Percentiles rank a stretch among this genome's conserved stretches.
These are phyloP conservation scores for Monilinia fructicola DNA, from an alignment of 2,329 filamentous ascomycete species.

Conservation along the genomic window DNA sequence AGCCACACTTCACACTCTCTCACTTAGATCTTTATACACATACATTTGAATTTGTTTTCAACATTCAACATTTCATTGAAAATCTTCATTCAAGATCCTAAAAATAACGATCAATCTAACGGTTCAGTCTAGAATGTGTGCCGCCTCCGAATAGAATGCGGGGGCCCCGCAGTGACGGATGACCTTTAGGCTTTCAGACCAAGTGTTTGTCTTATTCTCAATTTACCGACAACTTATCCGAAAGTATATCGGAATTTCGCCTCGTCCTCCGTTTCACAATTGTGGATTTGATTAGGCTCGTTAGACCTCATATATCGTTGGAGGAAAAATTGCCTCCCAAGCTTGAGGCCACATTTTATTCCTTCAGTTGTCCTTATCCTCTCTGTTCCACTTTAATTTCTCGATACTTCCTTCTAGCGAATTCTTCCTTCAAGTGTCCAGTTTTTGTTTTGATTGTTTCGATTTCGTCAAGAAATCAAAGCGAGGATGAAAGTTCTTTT, in stretches of 20 bases:
- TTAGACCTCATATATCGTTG: neutral
- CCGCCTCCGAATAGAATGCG: neutral
- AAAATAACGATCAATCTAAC: neutral
- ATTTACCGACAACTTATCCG: slow-evolving; percentile 9
- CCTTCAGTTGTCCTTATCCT: slow-evolving; percentile 3
- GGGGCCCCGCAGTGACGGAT: neutral
- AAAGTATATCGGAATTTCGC: slow-evolving; percentile 8
- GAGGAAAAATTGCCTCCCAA: slow-evolving; percentile 12
- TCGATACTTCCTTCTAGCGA: slow-evolving; percentile 1
- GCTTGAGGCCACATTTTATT: slow-evolving; percentile 31
- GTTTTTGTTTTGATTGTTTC: neutral
- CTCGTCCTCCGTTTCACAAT: neutral
- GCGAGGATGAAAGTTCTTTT: slow-evolving; percentile 27
- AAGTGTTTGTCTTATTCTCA: neutral
- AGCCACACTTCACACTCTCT: too few relatives aligned
- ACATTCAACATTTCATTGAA: neutral
- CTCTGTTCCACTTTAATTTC: slow-evolving; percentile 14
- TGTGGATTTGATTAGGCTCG: neutral
- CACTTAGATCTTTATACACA: neutral
- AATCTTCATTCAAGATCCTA: too few relatives aligned
- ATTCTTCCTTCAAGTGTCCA: neutral
- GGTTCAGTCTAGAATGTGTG: neutral
- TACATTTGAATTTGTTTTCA: neutral
- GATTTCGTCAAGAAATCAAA: neutral
- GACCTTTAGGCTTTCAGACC: neutral